A percentile compares a stretch with the other conserved stretches of the same genome.
phyloP scores from a whole-genome alignment of 2,329 filamentous ascomycete genomes.

The Penicillium sp. region DNA sequence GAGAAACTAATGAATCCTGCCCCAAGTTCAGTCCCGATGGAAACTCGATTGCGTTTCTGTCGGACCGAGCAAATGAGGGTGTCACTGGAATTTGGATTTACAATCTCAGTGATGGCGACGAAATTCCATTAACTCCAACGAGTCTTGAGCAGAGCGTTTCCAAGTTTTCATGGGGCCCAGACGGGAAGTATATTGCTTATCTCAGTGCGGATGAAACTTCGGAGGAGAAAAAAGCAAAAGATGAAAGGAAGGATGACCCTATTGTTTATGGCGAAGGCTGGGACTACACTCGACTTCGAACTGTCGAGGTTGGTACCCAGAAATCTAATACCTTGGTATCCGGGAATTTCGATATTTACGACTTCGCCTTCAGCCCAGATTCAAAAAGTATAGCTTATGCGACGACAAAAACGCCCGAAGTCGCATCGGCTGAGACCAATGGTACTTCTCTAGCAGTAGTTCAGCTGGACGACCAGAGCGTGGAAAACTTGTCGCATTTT shows the following conservation, averaged over 20 bases:
- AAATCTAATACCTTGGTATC: neutral
- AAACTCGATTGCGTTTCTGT: neutral
- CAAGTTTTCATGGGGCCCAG: neutral
- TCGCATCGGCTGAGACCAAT: neutral
- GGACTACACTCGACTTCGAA: neutral
- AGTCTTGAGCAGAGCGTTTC: neutral
- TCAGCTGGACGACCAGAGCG: neutral
- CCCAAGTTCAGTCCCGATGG: neutral
- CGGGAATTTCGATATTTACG: neutral
- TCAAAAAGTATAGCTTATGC: neutral
- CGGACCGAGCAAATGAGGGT: neutral
- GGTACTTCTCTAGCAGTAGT: neutral
- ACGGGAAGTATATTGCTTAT: neutral
- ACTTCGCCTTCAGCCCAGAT: neutral
- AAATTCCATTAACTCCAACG: neutral
- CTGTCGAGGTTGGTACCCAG: neutral
- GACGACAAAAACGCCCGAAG: neutral
- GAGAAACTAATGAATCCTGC: neutral
- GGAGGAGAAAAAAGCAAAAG: neutral
- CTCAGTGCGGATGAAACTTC: neutral
- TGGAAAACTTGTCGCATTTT: neutral
- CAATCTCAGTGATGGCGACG: neutral
- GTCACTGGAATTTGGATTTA: neutral
- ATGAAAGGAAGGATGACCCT: neutral
- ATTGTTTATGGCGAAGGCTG: neutral